Base-by-base conservation (phyloP, 1,139 yeast species). In the Barnettozyma hawaiiensis region DNA sequence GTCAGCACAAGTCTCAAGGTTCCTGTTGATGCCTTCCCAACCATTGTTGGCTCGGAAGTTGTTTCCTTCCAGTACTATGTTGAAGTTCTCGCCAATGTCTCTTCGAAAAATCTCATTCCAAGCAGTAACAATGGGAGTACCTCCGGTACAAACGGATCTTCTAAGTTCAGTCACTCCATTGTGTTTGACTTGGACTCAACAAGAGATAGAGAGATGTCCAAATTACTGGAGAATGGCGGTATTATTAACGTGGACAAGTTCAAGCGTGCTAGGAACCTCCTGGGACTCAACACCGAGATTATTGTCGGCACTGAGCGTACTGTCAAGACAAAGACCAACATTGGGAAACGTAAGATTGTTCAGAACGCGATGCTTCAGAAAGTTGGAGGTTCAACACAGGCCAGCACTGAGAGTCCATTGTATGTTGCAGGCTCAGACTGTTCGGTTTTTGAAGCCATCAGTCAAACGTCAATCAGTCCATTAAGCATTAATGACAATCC, bases 11-110 rank as follows among this genome's bases (percentile, higher is more conserved):
- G 77, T 37, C 63, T 89, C 20, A 69, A 81, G 48, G 80, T 89
- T 0, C 96, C 97, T 0, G 77, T 85, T 0, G 96, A 89, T 54
- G 80, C 86, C 1, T 86, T 89, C 59, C 95, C 96, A 0, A 85
- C 96, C 0, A 83, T 87, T 12, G 73, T 76, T 32, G 85, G 85
- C 2, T 78, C 86, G 47, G 81, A 81, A 2, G 66, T 82, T 40
- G 87, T 87, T 5, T 75, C 89, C 3, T 89, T 89, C 61, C 94
- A 85, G 55, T 89, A 89, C 59, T 85, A 84, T 57, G 69, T 89
- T 15, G 97, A 89, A 59, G 92, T 84, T 1, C 71, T 87, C 44
- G 77, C 85, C 20, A 89, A 87, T 56, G 64, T 89, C 28, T 73
- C 81, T 3, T 73, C 71, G 34, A 70, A 71, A 37, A 69, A 64